phyloP scores from a whole-genome alignment of 257 asterid genomes.

The Solanum pinnatisectum region DNA sequence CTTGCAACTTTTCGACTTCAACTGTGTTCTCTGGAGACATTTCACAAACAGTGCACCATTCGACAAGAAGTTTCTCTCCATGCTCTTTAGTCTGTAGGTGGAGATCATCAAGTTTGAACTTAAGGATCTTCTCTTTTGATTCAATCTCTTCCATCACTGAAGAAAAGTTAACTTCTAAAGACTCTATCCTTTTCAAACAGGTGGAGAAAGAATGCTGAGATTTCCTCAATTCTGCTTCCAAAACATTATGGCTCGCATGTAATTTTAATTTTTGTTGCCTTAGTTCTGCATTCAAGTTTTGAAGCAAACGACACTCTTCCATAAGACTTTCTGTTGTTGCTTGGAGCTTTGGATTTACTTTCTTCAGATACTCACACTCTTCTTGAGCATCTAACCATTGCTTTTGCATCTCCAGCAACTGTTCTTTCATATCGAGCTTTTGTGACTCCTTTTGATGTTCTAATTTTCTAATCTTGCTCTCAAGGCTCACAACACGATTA shows the following conservation, averaged over 20 bases:
- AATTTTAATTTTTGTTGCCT: constrained; percentile 24
- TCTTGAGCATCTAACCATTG: constrained; percentile 29
- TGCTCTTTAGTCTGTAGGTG: not conserved
- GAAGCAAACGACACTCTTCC: constrained; percentile 29
- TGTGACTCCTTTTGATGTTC: constrained; percentile 24
- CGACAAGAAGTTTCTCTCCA: not conserved
- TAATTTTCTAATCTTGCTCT: constrained; percentile 14
- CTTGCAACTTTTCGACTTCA: not conserved
- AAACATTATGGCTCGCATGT: constrained; percentile 10
- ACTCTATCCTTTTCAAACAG: constrained; percentile 4
- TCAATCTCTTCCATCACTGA: constrained; percentile 7
- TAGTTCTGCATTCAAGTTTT: constrained; percentile 21
- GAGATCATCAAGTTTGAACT: not conserved
- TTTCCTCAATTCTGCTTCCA: constrained; percentile 28
- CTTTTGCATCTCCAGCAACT: constrained; percentile 22
- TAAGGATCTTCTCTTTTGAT: constrained; percentile 5
- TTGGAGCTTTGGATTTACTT: constrained; percentile 26
- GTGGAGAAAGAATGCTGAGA: constrained; percentile 10
- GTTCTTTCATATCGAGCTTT: constrained; percentile 10
- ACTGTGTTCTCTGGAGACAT: not conserved
- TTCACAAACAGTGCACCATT: not conserved
- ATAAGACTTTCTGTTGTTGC: constrained; percentile 26
- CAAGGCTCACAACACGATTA: constrained; percentile 8
- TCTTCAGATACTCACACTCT: constrained; percentile 22
- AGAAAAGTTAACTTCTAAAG: constrained; percentile 5